Percentiles rank a stretch among this genome's conserved stretches.
These are phyloP conservation scores for Quercus lobata DNA, from an alignment of 331 rosid species.

Conservation along the genomic window DNA sequence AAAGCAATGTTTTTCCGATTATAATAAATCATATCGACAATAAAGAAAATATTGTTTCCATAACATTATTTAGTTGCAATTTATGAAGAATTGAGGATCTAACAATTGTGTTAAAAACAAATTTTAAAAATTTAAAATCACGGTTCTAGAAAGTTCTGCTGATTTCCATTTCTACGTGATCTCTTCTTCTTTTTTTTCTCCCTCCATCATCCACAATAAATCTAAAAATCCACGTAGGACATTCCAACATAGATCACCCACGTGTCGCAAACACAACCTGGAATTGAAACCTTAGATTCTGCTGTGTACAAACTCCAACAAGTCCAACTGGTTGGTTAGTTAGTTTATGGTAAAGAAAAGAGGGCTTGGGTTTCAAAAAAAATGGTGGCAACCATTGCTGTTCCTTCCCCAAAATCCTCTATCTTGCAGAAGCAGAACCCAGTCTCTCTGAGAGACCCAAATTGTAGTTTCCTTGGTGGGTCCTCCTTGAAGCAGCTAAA, in stretches of 20 bases:
- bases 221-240: slow-evolving; percentile 29
- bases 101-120: too few relatives aligned
- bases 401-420: slow-evolving; percentile 55
- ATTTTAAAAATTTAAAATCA: neutral
- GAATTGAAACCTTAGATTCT: slow-evolving; percentile 17
- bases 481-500: slow-evolving; percentile 49
- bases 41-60: too few relatives aligned
- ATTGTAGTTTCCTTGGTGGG: slow-evolving; percentile 37
- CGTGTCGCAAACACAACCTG: slow-evolving; percentile 70
- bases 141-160: neutral
- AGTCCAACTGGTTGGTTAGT: neutral
- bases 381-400: slow-evolving; percentile 53
- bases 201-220: slow-evolving; percentile 39
- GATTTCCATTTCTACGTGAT: too few relatives aligned
- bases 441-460: slow-evolving; percentile 32
- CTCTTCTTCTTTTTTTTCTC: neutral
- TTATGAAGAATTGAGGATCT: too few relatives aligned
- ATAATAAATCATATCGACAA: too few relatives aligned
- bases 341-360: slow-evolving; percentile 1
- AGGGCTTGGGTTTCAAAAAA: slow-evolving; percentile 7
- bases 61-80: too few relatives aligned
- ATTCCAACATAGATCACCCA: slow-evolving; percentile 41
- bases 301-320: neutral
- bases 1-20: too few relatives aligned
- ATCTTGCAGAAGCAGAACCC: slow-evolving; percentile 50